Evolutionary conservation across 495 filamentous ascomycete species (phyloP), one percentile per base, ranked within the genome.

Genomic region (Parathielavia hyrcaniae): DNA sequence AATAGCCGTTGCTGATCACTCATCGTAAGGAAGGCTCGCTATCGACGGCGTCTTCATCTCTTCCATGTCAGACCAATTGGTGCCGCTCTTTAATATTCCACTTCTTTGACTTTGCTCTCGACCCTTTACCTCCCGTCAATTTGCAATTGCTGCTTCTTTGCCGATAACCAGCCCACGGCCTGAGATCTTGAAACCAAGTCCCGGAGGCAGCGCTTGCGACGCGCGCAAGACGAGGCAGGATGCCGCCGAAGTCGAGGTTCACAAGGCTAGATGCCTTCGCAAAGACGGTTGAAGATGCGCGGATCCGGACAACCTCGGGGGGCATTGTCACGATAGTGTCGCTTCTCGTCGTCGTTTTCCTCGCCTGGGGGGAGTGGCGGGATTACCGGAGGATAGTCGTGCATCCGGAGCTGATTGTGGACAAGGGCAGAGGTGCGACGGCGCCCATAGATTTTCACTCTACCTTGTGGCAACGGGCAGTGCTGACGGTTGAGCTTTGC

Each of bases 221-320:
- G 47, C 58, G 44, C 50, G 52, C 59, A 16, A 59, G 16, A n/a
- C n/a, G n/a, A 61, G 19, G 35, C 69, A 73, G 62, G 36, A 86
- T 86, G 83, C 71, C 83, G 59, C 65, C 79, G 35, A 86, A 86
- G 67, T 95, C 89, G 63, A 86, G 93, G 70, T 96, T 98, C 69
- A 96, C 88, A 47, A 86, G 88, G 77, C 87, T 98, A 45, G 93
- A 98, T 71, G 93, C 93, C 75, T 98, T 98, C 71, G 93, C 91
- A 38, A 98, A 98, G 73, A 98, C 93, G 38, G 93, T 98, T 46
- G 95, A 97, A 68, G 93, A 98, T 85, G 93, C 93, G 60, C 83
- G 95, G 59, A 83, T 97, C 71, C 88, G 95, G 65, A 98, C 93
- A n/a, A 97, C 95, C 13, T 93, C 89, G 13, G 93, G 93, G 50